A percentile compares a stretch with the other conserved stretches of the same genome.
Conservation (phyloP, 768 basidiomycete species). For the Xerocomellus chrysenteron region DNA sequence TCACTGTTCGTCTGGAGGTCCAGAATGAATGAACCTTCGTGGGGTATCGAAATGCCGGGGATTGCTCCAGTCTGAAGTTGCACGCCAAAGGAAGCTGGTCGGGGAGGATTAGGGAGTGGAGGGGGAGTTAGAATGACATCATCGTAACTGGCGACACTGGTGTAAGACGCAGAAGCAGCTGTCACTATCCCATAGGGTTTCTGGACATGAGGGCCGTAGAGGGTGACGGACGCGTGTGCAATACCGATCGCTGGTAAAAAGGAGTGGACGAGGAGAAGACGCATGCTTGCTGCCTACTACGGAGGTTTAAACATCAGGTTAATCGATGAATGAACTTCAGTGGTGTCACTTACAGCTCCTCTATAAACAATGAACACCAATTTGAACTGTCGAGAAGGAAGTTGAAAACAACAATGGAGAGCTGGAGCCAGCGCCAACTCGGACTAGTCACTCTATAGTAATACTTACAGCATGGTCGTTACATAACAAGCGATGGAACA, state of each 20-base stretch:
- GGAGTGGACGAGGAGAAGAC: slow-evolving; percentile 24
- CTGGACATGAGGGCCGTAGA: slow-evolving; percentile 27
- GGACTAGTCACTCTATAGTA: too few species aligned
- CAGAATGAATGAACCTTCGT: slow-evolving; percentile 65
- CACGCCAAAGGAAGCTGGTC: slow-evolving; percentile 43
- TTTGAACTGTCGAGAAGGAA: neutral
- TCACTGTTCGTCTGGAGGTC: slow-evolving; percentile 57
- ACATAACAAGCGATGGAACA: neutral
- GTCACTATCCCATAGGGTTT: slow-evolving; percentile 28
- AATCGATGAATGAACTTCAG: neutral
- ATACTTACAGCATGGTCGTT: neutral
- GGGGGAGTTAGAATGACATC: slow-evolving; percentile 50
- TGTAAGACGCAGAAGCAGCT: slow-evolving; percentile 43
- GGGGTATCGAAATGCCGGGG: slow-evolving; percentile 39
- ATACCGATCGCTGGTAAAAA: slow-evolving; percentile 15
- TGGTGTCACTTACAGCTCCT: slow-evolving; percentile 15
- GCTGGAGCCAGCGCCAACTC: neutral
- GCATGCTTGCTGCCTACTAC: slow-evolving; percentile 13
- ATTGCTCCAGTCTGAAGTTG: slow-evolving; percentile 35
- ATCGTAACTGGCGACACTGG: slow-evolving; percentile 52
- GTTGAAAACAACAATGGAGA: neutral
- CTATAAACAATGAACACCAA: neutral
- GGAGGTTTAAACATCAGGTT: neutral
- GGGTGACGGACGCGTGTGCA: slow-evolving; percentile 11
- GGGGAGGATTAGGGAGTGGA: slow-evolving; percentile 44